These are phyloP conservation scores for Themeda triandra DNA, from an alignment of 176 grass and related monocot genomes.

Conservation along the genomic window DNA sequence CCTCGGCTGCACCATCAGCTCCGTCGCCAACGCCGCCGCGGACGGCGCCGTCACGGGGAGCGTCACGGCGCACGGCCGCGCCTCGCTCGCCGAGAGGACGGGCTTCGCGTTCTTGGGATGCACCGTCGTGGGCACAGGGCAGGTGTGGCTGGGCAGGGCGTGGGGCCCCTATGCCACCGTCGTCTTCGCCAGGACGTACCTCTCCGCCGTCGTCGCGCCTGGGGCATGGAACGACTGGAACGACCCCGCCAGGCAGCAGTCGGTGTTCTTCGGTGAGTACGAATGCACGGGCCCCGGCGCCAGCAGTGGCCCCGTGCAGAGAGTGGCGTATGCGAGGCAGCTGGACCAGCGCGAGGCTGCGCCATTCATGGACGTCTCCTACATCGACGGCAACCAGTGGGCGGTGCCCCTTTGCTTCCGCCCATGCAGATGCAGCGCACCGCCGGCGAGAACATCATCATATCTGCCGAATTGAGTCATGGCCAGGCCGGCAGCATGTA, in stretches of 20 bases:
- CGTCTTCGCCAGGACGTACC: conserved; percentile 61
- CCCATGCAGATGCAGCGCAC: background rate
- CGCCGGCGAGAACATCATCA: background rate
- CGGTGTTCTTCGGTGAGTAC: conserved; percentile 65
- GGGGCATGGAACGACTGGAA: conserved; percentile 89
- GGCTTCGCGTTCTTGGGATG: no score
- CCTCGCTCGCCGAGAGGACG: no score
- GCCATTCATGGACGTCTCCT: conserved; percentile 68
- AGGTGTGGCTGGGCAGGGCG: conserved; percentile 71
- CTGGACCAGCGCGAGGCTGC: conserved; percentile 51
- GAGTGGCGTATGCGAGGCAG: conserved; percentile 55
- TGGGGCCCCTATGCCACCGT: conserved; percentile 62
- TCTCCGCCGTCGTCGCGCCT: conserved; percentile 42
- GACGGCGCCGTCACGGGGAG: no score
- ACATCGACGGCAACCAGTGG: conserved; percentile 67
- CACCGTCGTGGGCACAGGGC: background rate
- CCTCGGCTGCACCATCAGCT: conserved; percentile 57
- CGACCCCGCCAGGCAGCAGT: conserved; percentile 58
- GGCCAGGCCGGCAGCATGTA: background rate
- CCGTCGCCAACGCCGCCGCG: no score
- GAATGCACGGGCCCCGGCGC: no score
- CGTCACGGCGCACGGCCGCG: no score
- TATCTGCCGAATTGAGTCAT: background rate
- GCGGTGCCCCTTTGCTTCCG: conserved; percentile 30
- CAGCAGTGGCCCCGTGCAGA: conserved; percentile 3